Evolutionary conservation across 208 protist species (phyloP).

Genomic region (Wallacemonas sp.): DNA sequence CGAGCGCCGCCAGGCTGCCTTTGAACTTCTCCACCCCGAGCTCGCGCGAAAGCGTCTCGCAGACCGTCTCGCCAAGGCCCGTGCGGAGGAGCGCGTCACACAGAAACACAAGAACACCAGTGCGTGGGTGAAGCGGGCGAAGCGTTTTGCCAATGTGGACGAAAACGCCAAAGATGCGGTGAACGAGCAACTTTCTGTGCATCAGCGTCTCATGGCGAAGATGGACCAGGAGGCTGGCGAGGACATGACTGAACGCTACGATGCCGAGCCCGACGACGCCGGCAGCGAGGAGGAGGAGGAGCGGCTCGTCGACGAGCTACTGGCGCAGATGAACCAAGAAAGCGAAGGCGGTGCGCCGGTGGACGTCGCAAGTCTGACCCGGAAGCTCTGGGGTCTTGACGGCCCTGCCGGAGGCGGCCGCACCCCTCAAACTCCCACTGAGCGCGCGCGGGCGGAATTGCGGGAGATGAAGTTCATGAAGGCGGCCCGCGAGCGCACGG

Average conservation of each 20-base stretch:
- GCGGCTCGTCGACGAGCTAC: constrained; percentile 76
- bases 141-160: constrained; percentile 81
- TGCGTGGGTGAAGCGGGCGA: constrained; percentile 89
- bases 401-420: constrained; percentile 4
- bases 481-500: constrained; percentile 57
- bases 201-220: constrained; percentile 88
- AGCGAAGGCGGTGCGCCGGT: constrained; percentile 15
- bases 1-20: constrained; percentile 75
- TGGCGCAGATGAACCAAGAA: constrained; percentile 37
- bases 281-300: constrained; percentile 71
- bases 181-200: constrained; percentile 78
- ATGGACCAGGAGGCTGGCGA: constrained; percentile 87
- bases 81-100: constrained; percentile 86
- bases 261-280: constrained; percentile 25
- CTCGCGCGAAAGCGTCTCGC: constrained; percentile 66
- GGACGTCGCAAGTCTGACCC: constrained; percentile 8
- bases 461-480: constrained; percentile 89
- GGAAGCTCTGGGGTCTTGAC: constrained; percentile 5
- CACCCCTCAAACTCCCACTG: constrained; percentile 26
- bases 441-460: constrained; percentile 68
- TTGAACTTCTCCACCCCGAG: constrained; percentile 89
- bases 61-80: constrained; percentile 73
- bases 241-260: constrained; percentile 58
- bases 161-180: constrained; percentile 82
- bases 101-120: constrained; percentile 93